Evolutionary conservation across 345 rosid species (phyloP).

Genomic region (Sapria himalayana): DNA sequence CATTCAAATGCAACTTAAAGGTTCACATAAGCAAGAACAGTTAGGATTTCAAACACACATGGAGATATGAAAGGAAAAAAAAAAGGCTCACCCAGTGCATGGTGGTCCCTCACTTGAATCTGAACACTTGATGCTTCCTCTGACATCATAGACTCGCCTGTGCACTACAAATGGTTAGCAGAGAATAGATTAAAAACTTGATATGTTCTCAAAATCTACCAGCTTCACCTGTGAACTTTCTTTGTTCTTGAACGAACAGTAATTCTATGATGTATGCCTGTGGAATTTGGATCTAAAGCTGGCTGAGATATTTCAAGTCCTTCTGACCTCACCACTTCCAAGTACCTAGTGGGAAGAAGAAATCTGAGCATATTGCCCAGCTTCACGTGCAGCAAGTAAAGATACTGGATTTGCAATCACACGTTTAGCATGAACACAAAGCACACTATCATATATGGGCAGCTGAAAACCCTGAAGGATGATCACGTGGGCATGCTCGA

Average conservation of each 20-base stretch:
- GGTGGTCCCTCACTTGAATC: slow-evolving; percentile 87
- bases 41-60: too few relatives aligned
- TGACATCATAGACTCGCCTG: slow-evolving; percentile 69
- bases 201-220: background rate
- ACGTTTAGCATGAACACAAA: too few relatives aligned
- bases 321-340: slow-evolving; percentile 44
- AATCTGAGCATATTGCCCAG: too few relatives aligned
- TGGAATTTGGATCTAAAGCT: slow-evolving; percentile 79
- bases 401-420: too few relatives aligned
- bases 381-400: too few relatives aligned
- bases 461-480: too few relatives aligned
- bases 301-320: slow-evolving; percentile 98
- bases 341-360: slow-evolving; percentile 29
- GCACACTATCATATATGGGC: too few relatives aligned
- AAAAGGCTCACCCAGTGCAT: slow-evolving; percentile 60
- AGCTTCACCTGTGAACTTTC: slow-evolving; percentile 42
- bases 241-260: slow-evolving; percentile 74
- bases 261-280: slow-evolving; percentile 85
- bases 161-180: slow-evolving; percentile 2
- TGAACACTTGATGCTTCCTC: slow-evolving; percentile 78
- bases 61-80: too few relatives aligned
- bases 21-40: too few relatives aligned
- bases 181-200: slow-evolving; percentile 1
- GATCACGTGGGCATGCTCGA: too few relatives aligned
- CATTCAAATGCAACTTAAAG: too few relatives aligned